A percentile compares a stretch with the other conserved stretches of the same genome.
Conservation (phyloP, 1,284 basidiomycete genomes). For the Apiotrichum akiyoshidainum region DNA sequence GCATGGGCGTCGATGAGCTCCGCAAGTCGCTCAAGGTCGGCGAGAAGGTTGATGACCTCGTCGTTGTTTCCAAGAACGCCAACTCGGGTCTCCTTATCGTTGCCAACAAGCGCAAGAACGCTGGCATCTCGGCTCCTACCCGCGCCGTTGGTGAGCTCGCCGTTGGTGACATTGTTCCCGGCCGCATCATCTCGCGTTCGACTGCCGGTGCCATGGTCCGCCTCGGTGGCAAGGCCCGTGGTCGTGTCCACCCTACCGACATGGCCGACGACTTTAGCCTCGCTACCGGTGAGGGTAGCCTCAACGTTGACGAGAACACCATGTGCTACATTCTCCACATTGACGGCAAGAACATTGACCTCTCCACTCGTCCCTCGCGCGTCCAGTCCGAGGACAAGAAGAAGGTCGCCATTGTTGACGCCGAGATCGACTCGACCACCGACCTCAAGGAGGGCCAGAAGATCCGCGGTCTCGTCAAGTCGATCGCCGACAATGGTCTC, state of each 20-base stretch:
- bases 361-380: conserved; percentile 72
- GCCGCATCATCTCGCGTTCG: conserved; percentile 69
- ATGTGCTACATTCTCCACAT: conserved; percentile 68
- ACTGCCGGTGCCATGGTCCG: conserved; percentile 69
- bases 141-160: conserved; percentile 65
- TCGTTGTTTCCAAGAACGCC: conserved; percentile 83
- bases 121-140: conserved; percentile 53
- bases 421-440: conserved; percentile 62
- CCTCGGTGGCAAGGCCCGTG: conserved; percentile 65
- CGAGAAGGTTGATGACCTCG: conserved; percentile 70
- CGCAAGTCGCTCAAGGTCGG: conserved; percentile 65
- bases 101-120: conserved; percentile 59
- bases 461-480: conserved; percentile 85
- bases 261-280: conserved; percentile 67
- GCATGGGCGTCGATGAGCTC: conserved; percentile 66
- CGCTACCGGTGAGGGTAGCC: conserved; percentile 55
- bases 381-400: conserved; percentile 53
- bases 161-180: conserved; percentile 70
- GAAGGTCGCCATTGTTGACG: conserved; percentile 58
- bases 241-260: conserved; percentile 76
- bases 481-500: conserved; percentile 73
- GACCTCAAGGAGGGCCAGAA: conserved; percentile 70
- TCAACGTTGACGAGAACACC: conserved; percentile 64
- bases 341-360: conserved; percentile 65
- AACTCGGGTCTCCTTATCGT: conserved; percentile 87